Evolutionary conservation across 805 yeast species (phyloP), one percentile per base, ranked within the genome.

Genomic region (Starmerella geochares): DNA sequence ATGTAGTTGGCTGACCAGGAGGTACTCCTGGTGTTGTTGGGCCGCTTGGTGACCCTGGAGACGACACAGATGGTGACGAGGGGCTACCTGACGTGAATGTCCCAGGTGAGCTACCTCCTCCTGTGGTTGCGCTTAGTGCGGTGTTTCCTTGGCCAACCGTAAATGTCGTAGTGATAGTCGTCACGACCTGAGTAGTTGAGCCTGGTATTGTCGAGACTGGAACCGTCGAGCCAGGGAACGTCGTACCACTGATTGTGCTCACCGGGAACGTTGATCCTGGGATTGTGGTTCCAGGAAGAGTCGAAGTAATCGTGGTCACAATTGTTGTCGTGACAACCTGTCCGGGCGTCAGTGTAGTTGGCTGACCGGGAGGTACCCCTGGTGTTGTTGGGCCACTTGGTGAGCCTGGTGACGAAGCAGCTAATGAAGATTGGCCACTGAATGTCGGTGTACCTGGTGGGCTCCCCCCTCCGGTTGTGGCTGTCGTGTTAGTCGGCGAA

Each of bases 231-330:
- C 37, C 46, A 13, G 46, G 46, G 19, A 31, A 9, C 6, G 35
- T 31, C 5, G 25, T 21, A 4, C 46, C 46, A 13, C 20, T 9
- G 4, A 19, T 42, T 10, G 37, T 31, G 28, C 25, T 19, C 4
- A 11, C 44, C 6, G 44, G 44, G n/a, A 40, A 6, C 23, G 33
- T 27, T 8, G 44, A 40, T 4, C 46, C 37, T 13, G 37, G 37
- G 20, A 42, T 31, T 1, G 37, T 42, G 1, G 46, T 29, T n/a
- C 46, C 37, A 8, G 46, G 35, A 11, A 31, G 8, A 9, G 17
- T 24, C 19, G 37, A 29, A 3, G 46, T 42, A 4, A 42, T 19
- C 9, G 44, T 40, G 11, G 33, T 40, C 33, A 40, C 44, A 4
- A 27, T 27, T 4, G 44, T 40, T 10, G 44, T 40, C 8, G 44